Percentiles rank a stretch among this genome's conserved stretches.
Evolutionary conservation across 2,329 filamentous ascomycete species (phyloP).

Genomic region (Lachnellula willkommii): DNA sequence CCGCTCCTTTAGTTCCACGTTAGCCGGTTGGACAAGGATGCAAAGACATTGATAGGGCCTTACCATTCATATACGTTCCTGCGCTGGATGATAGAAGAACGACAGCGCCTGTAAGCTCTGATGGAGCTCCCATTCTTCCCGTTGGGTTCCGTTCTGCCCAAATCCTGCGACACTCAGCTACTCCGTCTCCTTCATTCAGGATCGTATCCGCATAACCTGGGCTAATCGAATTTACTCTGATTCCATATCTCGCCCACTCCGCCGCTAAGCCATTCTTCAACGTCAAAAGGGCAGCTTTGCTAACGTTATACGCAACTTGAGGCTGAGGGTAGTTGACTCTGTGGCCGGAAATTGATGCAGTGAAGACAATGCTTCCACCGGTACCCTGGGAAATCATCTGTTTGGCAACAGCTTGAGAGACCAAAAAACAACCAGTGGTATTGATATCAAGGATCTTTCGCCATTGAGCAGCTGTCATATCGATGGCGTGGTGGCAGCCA

Average conservation of each 20-base stretch:
- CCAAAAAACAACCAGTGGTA: constrained; percentile 63
- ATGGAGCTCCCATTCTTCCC: constrained; percentile 59
- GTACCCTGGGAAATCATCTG: constrained; percentile 45
- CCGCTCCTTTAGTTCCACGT: constrained; percentile 42
- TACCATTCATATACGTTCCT: constrained; percentile 57
- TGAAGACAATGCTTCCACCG: constrained; percentile 60
- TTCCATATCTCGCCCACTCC: constrained; percentile 67
- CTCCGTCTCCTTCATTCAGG: constrained; percentile 59
- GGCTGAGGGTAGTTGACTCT: constrained; percentile 68
- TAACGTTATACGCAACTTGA: constrained; percentile 66
- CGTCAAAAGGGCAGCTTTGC: constrained; percentile 61
- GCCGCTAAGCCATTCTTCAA: constrained; percentile 62
- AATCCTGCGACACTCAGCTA: constrained; percentile 46
- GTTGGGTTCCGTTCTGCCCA: constrained; percentile 58
- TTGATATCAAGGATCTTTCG: constrained; percentile 65
- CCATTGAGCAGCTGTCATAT: constrained; percentile 55
- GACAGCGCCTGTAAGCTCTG: constrained; percentile 58
- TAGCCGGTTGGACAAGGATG: neutral
- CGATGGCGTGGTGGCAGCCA: constrained; percentile 53
- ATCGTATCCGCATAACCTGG: constrained; percentile 65
- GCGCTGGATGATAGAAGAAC: constrained; percentile 56
- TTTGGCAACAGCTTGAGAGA: constrained; percentile 56
- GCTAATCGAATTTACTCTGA: constrained; percentile 64
- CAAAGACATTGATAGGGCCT: neutral
- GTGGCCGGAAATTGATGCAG: constrained; percentile 63